Conservation (phyloP, 1,284 basidiomycete genomes). For the Apiotrichum akiyoshidainum region DNA sequence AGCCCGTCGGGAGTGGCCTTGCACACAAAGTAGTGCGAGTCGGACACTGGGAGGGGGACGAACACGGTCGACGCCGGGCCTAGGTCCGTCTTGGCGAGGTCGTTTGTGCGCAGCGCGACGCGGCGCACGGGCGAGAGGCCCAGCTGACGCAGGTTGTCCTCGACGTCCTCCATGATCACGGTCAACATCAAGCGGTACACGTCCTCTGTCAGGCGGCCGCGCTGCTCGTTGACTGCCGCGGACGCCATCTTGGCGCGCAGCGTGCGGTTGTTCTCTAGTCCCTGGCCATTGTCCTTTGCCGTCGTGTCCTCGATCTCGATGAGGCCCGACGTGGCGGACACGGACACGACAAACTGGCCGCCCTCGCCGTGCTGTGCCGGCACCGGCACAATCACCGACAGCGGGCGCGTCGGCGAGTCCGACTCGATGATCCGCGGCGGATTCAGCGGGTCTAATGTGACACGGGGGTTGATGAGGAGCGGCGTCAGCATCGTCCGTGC, state of each 20-base stretch:
- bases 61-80: conserved; percentile 40
- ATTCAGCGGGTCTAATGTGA: conserved; percentile 31
- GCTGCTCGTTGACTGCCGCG: conserved; percentile 34
- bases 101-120: conserved; percentile 38
- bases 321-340: conserved; percentile 37
- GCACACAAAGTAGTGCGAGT: conserved; percentile 39
- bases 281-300: conserved; percentile 23
- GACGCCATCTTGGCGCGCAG: conserved; percentile 30
- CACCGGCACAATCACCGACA: conserved; percentile 38
- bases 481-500: conserved; percentile 26
- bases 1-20: conserved; percentile 32
- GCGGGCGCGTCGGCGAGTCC: conserved; percentile 23
- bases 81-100: conserved; percentile 40
- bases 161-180: conserved; percentile 41
- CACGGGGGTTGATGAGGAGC: conserved; percentile 28
- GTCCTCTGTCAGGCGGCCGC: conserved; percentile 35
- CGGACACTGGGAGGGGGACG: conserved; percentile 37
- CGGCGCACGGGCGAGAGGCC: conserved; percentile 38
- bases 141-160: conserved; percentile 39
- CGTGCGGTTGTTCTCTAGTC: conserved; percentile 19
- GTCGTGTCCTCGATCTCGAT: conserved; percentile 44
- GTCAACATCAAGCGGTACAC: conserved; percentile 36
- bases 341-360: conserved; percentile 27
- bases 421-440: conserved; percentile 30
- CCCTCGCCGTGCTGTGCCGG: conserved; percentile 22